phyloP scores from a whole-genome alignment of 495 filamentous ascomycete genomes.

The Evernia prunastri region DNA sequence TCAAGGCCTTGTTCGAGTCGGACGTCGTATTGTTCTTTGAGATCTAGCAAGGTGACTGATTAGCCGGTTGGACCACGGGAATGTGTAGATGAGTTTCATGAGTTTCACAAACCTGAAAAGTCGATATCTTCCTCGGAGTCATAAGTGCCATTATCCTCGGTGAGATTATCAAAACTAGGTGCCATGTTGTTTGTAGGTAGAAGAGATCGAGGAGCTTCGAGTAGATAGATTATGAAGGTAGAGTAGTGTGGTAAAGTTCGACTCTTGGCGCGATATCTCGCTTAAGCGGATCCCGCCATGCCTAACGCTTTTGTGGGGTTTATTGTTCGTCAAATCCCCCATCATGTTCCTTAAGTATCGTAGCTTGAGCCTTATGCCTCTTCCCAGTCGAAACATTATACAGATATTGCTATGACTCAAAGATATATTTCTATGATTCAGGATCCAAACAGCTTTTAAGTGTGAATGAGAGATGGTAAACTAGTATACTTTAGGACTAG shows the following conservation, averaged over 20 bases:
- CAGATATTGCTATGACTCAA: neutral
- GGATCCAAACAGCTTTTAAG: too few relatives aligned
- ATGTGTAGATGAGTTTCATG: slow-evolving; percentile 24
- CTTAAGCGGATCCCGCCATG: neutral
- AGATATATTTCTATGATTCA: neutral
- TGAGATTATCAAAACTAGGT: slow-evolving; percentile 64
- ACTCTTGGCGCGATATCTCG: neutral
- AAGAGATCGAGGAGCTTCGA: neutral
- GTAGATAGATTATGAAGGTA: neutral
- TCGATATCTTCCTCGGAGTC: slow-evolving; percentile 90
- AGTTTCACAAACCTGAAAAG: slow-evolving; percentile 58
- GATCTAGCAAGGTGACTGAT: slow-evolving; percentile 50
- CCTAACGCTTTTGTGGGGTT: neutral
- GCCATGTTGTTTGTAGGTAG: slow-evolving; percentile 44
- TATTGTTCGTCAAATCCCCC: too few relatives aligned
- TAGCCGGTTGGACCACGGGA: slow-evolving; percentile 7
- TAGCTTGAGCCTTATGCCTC: too few relatives aligned
- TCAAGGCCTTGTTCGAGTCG: slow-evolving; percentile 93
- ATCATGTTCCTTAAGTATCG: too few relatives aligned
- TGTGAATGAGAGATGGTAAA: too few relatives aligned
- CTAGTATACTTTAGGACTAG: neutral
- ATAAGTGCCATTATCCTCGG: slow-evolving; percentile 77
- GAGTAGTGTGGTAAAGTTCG: neutral
- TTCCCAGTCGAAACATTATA: neutral
- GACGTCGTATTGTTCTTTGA: slow-evolving; percentile 87